Conservation (phyloP, 116 monocot species). For the Phalaenopsis hybrid region DNA sequence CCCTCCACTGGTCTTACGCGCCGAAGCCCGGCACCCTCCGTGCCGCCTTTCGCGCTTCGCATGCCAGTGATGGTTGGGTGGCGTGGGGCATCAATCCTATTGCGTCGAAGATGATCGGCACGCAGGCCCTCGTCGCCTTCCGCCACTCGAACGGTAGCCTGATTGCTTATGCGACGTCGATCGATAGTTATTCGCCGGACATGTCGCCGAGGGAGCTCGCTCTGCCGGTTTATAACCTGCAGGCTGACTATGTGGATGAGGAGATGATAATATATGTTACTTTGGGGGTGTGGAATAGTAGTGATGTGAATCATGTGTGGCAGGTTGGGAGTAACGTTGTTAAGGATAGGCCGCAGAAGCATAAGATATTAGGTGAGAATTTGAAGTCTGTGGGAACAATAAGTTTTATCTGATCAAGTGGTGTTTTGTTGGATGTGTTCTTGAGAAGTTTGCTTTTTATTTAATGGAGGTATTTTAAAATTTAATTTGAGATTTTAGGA, state of each 20-base stretch:
- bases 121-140: neutral
- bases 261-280: slow-evolving; percentile 9
- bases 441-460: no score
- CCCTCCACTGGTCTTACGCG: slow-evolving; percentile 15
- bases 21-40: slow-evolving; percentile 7
- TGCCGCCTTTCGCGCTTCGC: slow-evolving; percentile 4
- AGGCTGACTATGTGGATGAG: neutral
- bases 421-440: neutral
- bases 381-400: slow-evolving; percentile 7
- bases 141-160: slow-evolving; percentile 4
- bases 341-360: neutral
- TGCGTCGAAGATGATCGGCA: neutral
- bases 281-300: neutral
- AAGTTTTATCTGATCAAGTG: neutral
- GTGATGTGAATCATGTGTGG: neutral
- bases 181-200: neutral
- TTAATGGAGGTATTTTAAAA: no score
- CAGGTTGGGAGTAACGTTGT: neutral
- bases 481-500: no score
- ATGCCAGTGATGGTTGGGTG: neutral
- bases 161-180: neutral
- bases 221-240: neutral
- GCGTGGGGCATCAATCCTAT: neutral
- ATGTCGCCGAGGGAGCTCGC: neutral
- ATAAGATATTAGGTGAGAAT: neutral